Percentiles rank a stretch among this genome's conserved stretches.
Conservation (phyloP, 176 grass and related monocot species). For the Oryza glumipatula region DNA sequence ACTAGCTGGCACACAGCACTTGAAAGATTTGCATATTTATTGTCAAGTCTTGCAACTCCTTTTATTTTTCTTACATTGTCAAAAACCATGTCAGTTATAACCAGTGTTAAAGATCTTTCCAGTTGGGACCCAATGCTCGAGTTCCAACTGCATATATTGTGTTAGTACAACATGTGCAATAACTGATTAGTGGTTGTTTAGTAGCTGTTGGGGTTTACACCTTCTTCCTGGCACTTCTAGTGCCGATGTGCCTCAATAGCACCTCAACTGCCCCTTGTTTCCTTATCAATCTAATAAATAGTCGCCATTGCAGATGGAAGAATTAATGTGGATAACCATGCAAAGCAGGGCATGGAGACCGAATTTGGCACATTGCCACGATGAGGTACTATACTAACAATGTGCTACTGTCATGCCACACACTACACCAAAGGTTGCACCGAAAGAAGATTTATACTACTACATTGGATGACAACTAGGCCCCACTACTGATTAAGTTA, state of each 20-base stretch:
- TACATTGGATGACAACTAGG: background rate
- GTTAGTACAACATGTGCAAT: slow-evolving; percentile 41
- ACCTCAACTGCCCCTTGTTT: slow-evolving; percentile 39
- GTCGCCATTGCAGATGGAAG: slow-evolving; percentile 60
- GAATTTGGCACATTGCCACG: slow-evolving; percentile 17
- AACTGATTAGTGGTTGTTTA: slow-evolving; percentile 53
- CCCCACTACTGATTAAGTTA: background rate
- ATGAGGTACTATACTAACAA: slow-evolving; percentile 18
- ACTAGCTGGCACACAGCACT: slow-evolving; percentile 32
- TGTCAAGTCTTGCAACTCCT: slow-evolving; percentile 9
- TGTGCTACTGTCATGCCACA: slow-evolving; percentile 2
- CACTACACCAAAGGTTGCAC: background rate
- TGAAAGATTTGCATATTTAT: slow-evolving; percentile 39
- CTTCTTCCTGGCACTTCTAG: slow-evolving; percentile 28
- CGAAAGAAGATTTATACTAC: background rate
- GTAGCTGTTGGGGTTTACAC: slow-evolving; percentile 42
- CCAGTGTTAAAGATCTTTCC: slow-evolving; percentile 3
- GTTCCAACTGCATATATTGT: slow-evolving; percentile 8
- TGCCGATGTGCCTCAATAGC: background rate
- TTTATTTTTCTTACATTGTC: background rate
- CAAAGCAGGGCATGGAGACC: slow-evolving; percentile 26
- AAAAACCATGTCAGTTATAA: background rate
- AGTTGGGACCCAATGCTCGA: slow-evolving; percentile 18
- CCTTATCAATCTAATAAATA: slow-evolving; percentile 46
- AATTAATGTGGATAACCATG: slow-evolving; percentile 45